Evolutionary conservation across 1,284 basidiomycete genomes (phyloP).

Genomic region (Cryptococcus hybrid): DNA sequence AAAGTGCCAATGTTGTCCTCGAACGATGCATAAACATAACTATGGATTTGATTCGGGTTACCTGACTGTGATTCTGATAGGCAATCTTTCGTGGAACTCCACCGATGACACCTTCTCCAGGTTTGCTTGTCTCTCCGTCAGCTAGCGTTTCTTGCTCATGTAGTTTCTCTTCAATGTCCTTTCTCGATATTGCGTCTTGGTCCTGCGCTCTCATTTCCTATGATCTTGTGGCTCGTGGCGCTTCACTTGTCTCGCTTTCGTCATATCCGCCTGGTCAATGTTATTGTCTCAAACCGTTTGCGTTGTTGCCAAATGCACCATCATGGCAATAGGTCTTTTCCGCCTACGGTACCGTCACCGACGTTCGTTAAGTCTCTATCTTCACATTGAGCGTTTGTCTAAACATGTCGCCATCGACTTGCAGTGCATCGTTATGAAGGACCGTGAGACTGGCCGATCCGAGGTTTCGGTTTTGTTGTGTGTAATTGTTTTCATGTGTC

Average conservation of each 20-base stretch:
- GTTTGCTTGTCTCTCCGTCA: constrained; percentile 71
- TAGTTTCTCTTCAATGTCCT: constrained; percentile 7
- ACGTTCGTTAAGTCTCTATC: constrained; percentile 37
- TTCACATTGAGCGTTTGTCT: not conserved
- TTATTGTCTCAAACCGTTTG: not conserved
- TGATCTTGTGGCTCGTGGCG: constrained; percentile 6
- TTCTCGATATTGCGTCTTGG: constrained; percentile 8
- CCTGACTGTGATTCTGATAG: constrained; percentile 20
- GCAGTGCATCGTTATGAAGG: constrained; percentile 94
- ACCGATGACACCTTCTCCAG: constrained; percentile 82
- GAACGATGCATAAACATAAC: constrained; percentile 12
- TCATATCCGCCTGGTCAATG: not conserved
- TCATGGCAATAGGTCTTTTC: constrained; percentile 38
- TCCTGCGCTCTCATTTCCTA: not conserved
- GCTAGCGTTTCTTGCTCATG: constrained; percentile 40
- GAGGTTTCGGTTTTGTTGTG: constrained; percentile 90
- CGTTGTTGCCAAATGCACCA: not conserved
- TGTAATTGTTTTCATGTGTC: constrained; percentile 18
- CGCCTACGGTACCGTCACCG: constrained; percentile 47
- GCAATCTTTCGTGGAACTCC: constrained; percentile 69
- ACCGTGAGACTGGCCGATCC: constrained; percentile 95
- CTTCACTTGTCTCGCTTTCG: constrained; percentile 9
- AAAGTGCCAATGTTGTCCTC: constrained; percentile 6
- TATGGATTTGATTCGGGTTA: not conserved
- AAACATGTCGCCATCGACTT: not conserved